Conservation (phyloP, 1,139 yeast species). For the Keqinozyma sinolaborantium region DNA sequence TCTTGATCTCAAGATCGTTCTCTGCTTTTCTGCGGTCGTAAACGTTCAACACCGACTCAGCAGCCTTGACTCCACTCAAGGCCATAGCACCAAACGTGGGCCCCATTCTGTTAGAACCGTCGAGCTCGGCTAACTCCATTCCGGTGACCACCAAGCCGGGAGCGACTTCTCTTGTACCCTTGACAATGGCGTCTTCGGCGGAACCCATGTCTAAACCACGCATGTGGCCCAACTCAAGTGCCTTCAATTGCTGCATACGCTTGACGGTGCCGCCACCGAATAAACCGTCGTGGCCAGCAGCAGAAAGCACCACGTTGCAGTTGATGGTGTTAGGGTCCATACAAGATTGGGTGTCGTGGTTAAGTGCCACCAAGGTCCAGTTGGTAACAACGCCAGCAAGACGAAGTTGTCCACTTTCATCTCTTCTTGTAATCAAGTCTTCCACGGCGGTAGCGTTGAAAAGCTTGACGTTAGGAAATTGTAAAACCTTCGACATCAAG, state of each 20-base stretch:
- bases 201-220: slow-evolving; percentile 76
- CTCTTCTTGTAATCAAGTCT: slow-evolving; percentile 71
- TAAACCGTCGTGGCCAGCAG: slow-evolving; percentile 83
- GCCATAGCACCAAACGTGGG: slow-evolving; percentile 86
- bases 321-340: slow-evolving; percentile 86
- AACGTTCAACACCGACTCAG: slow-evolving; percentile 55
- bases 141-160: slow-evolving; percentile 77
- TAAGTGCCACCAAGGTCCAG: slow-evolving; percentile 77
- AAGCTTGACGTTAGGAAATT: slow-evolving; percentile 70
- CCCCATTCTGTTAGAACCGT: slow-evolving; percentile 80
- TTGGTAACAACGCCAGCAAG: slow-evolving; percentile 81
- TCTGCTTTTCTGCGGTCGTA: slow-evolving; percentile 47
- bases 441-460: slow-evolving; percentile 83
- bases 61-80: slow-evolving; percentile 73
- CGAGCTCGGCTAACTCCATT: slow-evolving; percentile 78
- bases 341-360: slow-evolving; percentile 75
- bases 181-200: slow-evolving; percentile 77
- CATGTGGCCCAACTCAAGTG: slow-evolving; percentile 62
- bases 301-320: slow-evolving; percentile 65
- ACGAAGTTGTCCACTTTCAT: slow-evolving; percentile 51
- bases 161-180: slow-evolving; percentile 63
- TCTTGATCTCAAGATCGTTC: slow-evolving; percentile 17
- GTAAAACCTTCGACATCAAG: slow-evolving; percentile 63
- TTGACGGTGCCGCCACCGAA: slow-evolving; percentile 78
- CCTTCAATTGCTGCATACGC: slow-evolving; percentile 34